phyloP scores from a whole-genome alignment of 2,329 filamentous ascomycete species.

The Neofusicoccum laricinum region DNA sequence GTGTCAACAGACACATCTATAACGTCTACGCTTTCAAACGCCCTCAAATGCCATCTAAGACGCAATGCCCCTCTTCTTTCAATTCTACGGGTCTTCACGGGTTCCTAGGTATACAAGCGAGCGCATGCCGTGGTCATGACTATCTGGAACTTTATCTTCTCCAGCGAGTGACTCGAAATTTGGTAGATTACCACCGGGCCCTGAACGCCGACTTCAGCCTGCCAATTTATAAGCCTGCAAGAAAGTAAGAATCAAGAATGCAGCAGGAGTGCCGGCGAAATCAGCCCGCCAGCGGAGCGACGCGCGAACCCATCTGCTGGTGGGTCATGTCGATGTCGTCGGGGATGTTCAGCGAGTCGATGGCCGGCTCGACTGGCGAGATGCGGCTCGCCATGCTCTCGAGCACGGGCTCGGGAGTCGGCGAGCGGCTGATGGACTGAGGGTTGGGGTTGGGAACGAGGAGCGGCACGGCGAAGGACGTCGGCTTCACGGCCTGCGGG shows the following conservation, averaged over 20 bases:
- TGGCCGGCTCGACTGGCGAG: constrained; percentile 12
- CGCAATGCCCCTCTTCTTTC: not conserved
- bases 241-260: not conserved
- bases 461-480: constrained; percentile 4
- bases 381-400: constrained; percentile 34
- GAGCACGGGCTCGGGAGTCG: constrained; percentile 34
- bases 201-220: not conserved
- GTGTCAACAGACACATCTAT: not conserved
- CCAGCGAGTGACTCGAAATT: not conserved
- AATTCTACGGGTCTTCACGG: not conserved
- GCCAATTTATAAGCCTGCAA: not conserved
- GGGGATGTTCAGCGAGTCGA: constrained; percentile 6
- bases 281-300: constrained; percentile 19
- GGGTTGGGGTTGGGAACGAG: constrained; percentile 18
- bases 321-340: constrained; percentile 26
- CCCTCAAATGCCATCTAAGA: not conserved
- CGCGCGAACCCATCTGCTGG: constrained; percentile 31
- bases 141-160: not conserved
- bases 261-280: not conserved
- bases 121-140: not conserved
- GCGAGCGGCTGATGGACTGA: constrained; percentile 20
- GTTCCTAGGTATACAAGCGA: not conserved
- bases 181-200: not conserved
- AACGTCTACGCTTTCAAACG: not conserved
- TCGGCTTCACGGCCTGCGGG: not conserved